phyloP scores from a whole-genome alignment of 257 asterid genomes.

The Fraxinus americana region DNA sequence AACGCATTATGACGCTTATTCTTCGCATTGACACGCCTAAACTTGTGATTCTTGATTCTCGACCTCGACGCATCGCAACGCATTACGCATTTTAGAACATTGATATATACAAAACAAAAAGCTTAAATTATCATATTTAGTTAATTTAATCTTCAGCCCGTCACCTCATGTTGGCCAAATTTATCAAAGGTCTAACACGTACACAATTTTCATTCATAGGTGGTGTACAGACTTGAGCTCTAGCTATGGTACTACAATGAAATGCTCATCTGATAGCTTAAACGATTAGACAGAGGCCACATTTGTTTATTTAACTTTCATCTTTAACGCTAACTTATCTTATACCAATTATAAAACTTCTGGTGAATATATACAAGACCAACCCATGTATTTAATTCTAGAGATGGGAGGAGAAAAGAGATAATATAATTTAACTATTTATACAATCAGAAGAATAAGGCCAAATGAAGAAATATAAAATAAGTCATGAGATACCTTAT shows the following conservation, averaged over 20 bases:
- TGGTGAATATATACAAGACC: not conserved
- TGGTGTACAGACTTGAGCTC: not conserved
- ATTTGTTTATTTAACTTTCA: not conserved
- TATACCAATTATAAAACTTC: not conserved
- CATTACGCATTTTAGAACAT: too few relatives aligned
- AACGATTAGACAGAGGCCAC: not conserved
- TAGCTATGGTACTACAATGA: not conserved
- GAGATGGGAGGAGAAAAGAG: not conserved
- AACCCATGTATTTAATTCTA: not conserved
- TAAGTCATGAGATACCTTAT: constrained; percentile 55
- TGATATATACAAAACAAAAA: not conserved
- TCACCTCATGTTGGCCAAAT: not conserved
- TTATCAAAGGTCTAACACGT: not conserved
- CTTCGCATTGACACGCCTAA: too few relatives aligned
- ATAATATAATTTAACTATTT: constrained; percentile 4
- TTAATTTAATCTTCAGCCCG: not conserved
- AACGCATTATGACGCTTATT: too few relatives aligned
- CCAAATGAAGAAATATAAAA: constrained; percentile 8
- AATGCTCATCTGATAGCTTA: not conserved
- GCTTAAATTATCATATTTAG: not conserved
- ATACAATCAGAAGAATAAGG: constrained; percentile 11
- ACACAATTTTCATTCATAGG: not conserved
- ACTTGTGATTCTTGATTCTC: too few relatives aligned
- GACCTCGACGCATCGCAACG: too few relatives aligned
- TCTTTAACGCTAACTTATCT: not conserved